Conservation (phyloP, 2,329 filamentous ascomycete genomes). For the Sclerotinia sclerotiorum region DNA sequence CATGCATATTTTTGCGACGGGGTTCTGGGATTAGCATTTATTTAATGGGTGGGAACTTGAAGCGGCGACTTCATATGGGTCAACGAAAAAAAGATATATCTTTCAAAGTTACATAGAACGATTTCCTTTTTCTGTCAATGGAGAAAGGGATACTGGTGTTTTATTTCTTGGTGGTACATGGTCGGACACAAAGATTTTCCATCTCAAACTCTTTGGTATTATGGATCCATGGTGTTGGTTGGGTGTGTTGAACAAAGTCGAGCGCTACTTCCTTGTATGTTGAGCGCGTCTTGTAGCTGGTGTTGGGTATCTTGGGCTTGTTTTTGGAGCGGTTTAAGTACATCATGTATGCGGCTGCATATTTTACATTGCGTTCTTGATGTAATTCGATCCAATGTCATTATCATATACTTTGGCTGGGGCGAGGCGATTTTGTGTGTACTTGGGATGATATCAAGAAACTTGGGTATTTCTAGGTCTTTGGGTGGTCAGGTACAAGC, state of each 20-base stretch:
- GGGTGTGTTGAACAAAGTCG: slow-evolving; percentile 34
- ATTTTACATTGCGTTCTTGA: slow-evolving; percentile 29
- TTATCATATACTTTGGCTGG: slow-evolving; percentile 24
- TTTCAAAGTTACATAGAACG: slow-evolving; percentile 39
- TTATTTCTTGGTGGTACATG: slow-evolving; percentile 33
- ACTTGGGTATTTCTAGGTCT: slow-evolving; percentile 17
- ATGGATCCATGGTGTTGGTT: slow-evolving; percentile 35
- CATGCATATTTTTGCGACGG: slow-evolving; percentile 40
- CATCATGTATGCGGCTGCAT: slow-evolving; percentile 34
- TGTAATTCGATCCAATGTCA: slow-evolving; percentile 25
- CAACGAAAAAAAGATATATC: slow-evolving; percentile 39
- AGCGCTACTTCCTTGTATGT: slow-evolving; percentile 36
- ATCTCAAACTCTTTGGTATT: slow-evolving; percentile 35
- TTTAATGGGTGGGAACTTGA: slow-evolving; percentile 37
- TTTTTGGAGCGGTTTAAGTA: slow-evolving; percentile 34
- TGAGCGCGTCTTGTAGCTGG: slow-evolving; percentile 26
- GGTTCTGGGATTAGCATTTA: slow-evolving; percentile 40
- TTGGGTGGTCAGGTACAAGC: slow-evolving; percentile 22
- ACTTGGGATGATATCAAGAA: slow-evolving; percentile 25
- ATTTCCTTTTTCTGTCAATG: slow-evolving; percentile 37
- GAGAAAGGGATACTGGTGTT: slow-evolving; percentile 37
- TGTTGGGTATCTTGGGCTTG: slow-evolving; percentile 27
- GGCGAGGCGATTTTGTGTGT: slow-evolving; percentile 25
- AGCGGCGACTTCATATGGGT: slow-evolving; percentile 41
- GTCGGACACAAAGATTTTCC: slow-evolving; percentile 37